Evolutionary conservation across 805 yeast genomes (phyloP), one percentile per base, ranked within the genome.

Genomic region (Suhomyces sp.): DNA sequence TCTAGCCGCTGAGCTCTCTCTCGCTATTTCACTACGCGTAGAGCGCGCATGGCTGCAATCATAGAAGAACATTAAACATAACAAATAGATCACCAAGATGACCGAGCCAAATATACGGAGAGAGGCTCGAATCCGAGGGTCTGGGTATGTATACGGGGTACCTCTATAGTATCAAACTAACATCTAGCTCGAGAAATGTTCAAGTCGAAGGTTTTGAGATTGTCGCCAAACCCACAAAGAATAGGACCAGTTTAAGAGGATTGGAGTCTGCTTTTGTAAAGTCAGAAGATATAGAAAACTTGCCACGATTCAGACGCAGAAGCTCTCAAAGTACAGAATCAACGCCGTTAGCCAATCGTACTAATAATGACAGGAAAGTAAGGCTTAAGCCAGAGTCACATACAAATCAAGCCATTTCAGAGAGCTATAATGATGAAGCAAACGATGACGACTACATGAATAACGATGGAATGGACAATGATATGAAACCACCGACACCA

Each of bases 71-170:
- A 37, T n/a, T 22, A 12, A 25, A 17, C 33, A 29, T 7, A 31
- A n/a, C 35, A 31, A 37, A 17, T 17, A 37, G 41, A 19, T 17
- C 43, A 40, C n/a, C 21, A 22, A 22, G n/a, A 53, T 57, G 56
- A 41, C 48, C 17, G 54, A 52, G 20, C 52, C 54, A 39, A 44
- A 48, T 43, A 53, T 50, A 60, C 61, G 56, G 56, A 59, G 62
- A 24, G 69, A 72, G 53, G 61, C 73, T 39, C 62, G 78, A 31
- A 58, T 67, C 24, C 61, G 78, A 45, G 79, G 79, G 21, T 67
- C 77, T 20, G 78, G 75, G 78, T 73, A 74, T 58, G 79, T 71
- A 17, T 17, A 10, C 6, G 20, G 10, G 7, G 15, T 29, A 27
- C 24, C 17, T 13, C 6, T 31, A 9, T 17, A 4, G 17, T 2